Evolutionary conservation across 2,329 filamentous ascomycete species (phyloP).

Genomic region (Botrytis hyacinthi): DNA sequence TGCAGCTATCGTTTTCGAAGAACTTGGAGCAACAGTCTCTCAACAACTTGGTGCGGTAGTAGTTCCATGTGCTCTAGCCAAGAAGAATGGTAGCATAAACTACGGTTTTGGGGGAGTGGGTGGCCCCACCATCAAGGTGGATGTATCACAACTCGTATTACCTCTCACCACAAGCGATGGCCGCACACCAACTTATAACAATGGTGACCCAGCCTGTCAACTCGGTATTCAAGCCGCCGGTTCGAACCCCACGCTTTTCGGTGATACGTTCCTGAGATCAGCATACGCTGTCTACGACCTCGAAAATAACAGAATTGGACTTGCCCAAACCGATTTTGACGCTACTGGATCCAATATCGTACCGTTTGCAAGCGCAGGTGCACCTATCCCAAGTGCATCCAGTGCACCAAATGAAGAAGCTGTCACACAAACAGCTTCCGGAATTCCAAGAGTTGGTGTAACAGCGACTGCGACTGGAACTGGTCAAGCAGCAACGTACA

Average conservation of each 20-base stretch:
- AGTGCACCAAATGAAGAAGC: constrained; percentile 28
- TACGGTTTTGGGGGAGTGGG: constrained; percentile 49
- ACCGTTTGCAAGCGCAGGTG: constrained; percentile 33
- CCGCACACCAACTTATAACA: constrained; percentile 34
- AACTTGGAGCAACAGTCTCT: constrained; percentile 49
- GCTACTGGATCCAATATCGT: constrained; percentile 39
- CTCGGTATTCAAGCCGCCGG: constrained; percentile 51
- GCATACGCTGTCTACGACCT: constrained; percentile 57
- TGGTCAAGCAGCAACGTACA: constrained; percentile 30
- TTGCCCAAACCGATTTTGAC: constrained; percentile 51
- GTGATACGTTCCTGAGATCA: constrained; percentile 54
- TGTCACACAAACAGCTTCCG: constrained; percentile 36
- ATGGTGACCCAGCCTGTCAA: constrained; percentile 46
- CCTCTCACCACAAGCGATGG: constrained; percentile 37
- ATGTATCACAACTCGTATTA: constrained; percentile 48
- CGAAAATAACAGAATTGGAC: constrained; percentile 49
- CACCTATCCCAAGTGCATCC: constrained; percentile 34
- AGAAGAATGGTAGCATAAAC: constrained; percentile 45
- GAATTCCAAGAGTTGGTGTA: constrained; percentile 29
- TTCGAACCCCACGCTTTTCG: constrained; percentile 41
- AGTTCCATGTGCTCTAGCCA: constrained; percentile 47
- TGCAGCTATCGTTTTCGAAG: constrained; percentile 46
- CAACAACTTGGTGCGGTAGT: constrained; percentile 46
- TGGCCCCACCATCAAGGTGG: constrained; percentile 46
- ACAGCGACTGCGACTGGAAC: constrained; percentile 25